Evolutionary conservation across 148 eudicot genomes (phyloP).

Genomic region (Camellia japonica): DNA sequence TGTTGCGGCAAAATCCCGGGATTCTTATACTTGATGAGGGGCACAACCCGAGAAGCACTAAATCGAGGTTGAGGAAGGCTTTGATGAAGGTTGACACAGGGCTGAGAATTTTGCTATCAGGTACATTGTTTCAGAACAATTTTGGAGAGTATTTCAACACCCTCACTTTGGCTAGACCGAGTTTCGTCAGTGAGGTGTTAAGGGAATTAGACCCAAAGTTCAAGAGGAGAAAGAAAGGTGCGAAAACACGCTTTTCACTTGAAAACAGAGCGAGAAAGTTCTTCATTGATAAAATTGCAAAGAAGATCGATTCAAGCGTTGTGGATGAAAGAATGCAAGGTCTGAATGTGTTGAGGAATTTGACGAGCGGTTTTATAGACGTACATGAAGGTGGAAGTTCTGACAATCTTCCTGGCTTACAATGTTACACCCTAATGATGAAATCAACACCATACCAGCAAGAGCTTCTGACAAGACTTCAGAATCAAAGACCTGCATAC

Average conservation of each 20-base stretch:
- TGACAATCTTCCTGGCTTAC: conserved; percentile 83
- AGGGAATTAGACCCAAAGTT: conserved; percentile 81
- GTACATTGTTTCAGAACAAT: conserved; percentile 92
- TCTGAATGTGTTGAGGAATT: conserved; percentile 64
- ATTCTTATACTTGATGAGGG: conserved; percentile 90
- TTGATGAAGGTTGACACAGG: conserved; percentile 81
- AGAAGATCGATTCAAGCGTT: conserved; percentile 58
- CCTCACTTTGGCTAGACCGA: conserved; percentile 83
- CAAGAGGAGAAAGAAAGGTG: conserved; percentile 65
- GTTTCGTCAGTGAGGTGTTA: conserved; percentile 73
- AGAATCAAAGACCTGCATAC: conserved; percentile 60
- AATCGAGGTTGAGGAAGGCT: conserved; percentile 84
- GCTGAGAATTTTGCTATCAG: conserved; percentile 76
- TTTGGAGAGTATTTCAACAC: conserved; percentile 99
- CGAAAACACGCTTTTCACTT: conserved; percentile 56
- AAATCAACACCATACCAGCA: conserved; percentile 85
- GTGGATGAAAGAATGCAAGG: conserved; percentile 66
- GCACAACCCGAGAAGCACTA: conserved; percentile 96
- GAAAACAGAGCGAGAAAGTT: conserved; percentile 92
- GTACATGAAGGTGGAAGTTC: conserved; percentile 85
- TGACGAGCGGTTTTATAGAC: conserved; percentile 83
- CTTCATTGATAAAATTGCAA: conserved; percentile 79
- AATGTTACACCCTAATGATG: conserved; percentile 93
- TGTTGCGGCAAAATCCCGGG: conserved; percentile 83
- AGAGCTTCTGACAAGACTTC: conserved; percentile 69